These are phyloP conservation scores for Vaccinium myrtillus DNA, from an alignment of 148 eudicot species.

Conservation along the genomic window DNA sequence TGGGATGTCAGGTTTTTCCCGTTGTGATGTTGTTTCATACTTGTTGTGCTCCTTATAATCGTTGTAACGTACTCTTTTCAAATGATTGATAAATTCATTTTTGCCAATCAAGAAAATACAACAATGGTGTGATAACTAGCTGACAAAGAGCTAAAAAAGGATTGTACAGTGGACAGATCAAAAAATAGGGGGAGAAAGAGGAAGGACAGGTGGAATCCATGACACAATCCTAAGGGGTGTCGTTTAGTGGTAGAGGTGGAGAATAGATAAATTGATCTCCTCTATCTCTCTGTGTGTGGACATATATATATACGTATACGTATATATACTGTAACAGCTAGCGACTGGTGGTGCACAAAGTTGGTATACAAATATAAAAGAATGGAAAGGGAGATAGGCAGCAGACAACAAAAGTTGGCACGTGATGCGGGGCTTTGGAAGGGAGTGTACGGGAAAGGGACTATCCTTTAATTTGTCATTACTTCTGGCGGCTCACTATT, in stretches of 20 bases:
- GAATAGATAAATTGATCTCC: not conserved
- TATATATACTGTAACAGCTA: not conserved
- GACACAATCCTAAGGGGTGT: not conserved
- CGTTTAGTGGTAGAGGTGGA: not conserved
- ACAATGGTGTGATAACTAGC: not conserved
- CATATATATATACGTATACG: not conserved
- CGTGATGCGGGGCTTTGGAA: slow-evolving; percentile 11
- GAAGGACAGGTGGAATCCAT: not conserved
- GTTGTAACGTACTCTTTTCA: too few relatives aligned
- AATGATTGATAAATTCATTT: too few relatives aligned
- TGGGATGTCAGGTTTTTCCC: too few relatives aligned
- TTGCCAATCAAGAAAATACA: not conserved
- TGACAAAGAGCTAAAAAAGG: not conserved
- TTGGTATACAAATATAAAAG: too few relatives aligned
- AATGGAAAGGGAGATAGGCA: not conserved
- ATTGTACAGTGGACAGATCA: not conserved
- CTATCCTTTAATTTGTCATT: slow-evolving; percentile 6
- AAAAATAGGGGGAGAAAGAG: not conserved
- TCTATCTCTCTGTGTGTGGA: not conserved
- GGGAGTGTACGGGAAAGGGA: slow-evolving; percentile 16
- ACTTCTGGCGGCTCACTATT: slow-evolving; percentile 10
- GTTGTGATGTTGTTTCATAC: too few relatives aligned
- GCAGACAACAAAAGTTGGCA: slow-evolving; percentile 12
- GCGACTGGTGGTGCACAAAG: not conserved
- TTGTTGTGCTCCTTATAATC: too few relatives aligned